A percentile compares a stretch with the other conserved stretches of the same genome.
Evolutionary conservation across 768 basidiomycete species (phyloP).

Genomic region (Leccinum aurantiacum): DNA sequence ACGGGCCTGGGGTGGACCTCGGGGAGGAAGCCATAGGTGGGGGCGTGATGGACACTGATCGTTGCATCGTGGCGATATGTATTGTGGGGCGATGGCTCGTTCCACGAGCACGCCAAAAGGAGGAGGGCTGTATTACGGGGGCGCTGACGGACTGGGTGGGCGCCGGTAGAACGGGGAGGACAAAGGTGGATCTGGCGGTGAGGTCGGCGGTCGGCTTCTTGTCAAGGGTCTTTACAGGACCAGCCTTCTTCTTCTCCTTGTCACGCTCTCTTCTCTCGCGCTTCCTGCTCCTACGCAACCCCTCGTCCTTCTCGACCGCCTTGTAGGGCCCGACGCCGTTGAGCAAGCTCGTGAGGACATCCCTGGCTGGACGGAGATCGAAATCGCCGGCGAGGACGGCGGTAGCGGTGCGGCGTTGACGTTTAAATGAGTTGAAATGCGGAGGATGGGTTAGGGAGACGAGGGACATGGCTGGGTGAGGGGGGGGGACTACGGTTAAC

Average conservation of each 20-base stretch:
- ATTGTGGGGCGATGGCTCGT: conserved; percentile 52
- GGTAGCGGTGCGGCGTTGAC: conserved; percentile 64
- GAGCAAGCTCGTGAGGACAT: conserved; percentile 76
- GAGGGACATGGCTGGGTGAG: conserved; percentile 22
- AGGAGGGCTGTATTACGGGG: conserved; percentile 39
- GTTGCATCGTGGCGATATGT: conserved; percentile 66
- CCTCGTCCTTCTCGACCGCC: conserved; percentile 60
- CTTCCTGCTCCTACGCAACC: conserved; percentile 53
- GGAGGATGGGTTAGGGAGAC: conserved; percentile 15
- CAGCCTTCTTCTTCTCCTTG: conserved; percentile 47
- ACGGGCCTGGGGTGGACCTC: conserved; percentile 73
- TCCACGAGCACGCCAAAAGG: conserved; percentile 63
- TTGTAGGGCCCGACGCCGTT: conserved; percentile 73
- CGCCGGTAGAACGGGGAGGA: conserved; percentile 16
- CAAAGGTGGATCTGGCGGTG: conserved; percentile 16
- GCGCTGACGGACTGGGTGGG: conserved; percentile 30
- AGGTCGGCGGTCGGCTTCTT: conserved; percentile 26
- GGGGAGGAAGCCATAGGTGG: conserved; percentile 67
- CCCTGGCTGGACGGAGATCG: conserved; percentile 64
- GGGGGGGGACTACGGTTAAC: conserved; percentile 15
- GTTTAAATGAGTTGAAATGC: conserved; percentile 31
- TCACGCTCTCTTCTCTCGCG: conserved; percentile 49
- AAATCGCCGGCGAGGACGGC: conserved; percentile 74
- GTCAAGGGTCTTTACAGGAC: conserved; percentile 37
- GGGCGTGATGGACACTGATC: conserved; percentile 74